Conservation (phyloP, 805 yeast species). For the Nakazawaea wickerhamii region DNA sequence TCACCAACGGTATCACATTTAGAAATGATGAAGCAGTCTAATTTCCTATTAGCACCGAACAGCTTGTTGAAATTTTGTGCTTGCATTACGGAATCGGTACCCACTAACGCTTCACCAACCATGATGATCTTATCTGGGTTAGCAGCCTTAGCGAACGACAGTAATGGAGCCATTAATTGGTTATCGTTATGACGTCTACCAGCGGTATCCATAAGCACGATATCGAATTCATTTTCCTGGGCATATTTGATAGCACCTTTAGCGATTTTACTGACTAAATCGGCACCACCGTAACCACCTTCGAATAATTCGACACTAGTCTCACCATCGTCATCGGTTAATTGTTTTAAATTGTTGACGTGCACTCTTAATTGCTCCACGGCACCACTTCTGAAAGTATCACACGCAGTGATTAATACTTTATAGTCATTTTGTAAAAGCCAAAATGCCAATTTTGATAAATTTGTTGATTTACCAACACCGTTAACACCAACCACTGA, state of each 20-base stretch:
- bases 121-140: constrained; percentile 93
- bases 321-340: constrained; percentile 44
- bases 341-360: constrained; percentile 71
- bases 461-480: constrained; percentile 93
- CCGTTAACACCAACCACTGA: constrained; percentile 98
- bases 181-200: constrained; percentile 96
- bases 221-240: constrained; percentile 61
- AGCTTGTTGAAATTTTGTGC: constrained; percentile 91
- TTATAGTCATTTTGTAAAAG: constrained; percentile 80
- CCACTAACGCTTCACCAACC: constrained; percentile 98
- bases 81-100: constrained; percentile 94
- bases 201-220: constrained; percentile 93
- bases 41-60: constrained; percentile 72
- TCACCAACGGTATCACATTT: constrained; percentile 98
- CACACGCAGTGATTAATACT: constrained; percentile 93
- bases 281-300: constrained; percentile 97
- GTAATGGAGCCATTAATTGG: constrained; percentile 90
- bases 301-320: constrained; percentile 73
- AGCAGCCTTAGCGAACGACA: constrained; percentile 92
- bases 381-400: constrained; percentile 96
- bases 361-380: constrained; percentile 96
- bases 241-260: constrained; percentile 85
- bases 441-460: constrained; percentile 95
- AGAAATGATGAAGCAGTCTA: constrained; percentile 88
- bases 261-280: constrained; percentile 87